These are phyloP conservation scores for Auriscalpium orientale DNA, from an alignment of 768 basidiomycete genomes.

Conservation along the genomic window DNA sequence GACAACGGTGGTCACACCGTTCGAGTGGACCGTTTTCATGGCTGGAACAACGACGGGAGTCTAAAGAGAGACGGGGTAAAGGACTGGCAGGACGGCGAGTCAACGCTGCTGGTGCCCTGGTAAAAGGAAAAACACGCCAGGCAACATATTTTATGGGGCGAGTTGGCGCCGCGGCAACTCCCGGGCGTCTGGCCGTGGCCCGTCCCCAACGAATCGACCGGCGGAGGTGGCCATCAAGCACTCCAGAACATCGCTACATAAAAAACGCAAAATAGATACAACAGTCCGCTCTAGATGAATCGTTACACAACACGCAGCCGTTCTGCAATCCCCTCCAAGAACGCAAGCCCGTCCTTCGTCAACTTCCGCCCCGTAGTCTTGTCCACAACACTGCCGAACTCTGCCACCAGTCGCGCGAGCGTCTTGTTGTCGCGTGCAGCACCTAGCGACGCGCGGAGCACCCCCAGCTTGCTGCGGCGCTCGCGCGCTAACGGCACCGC, in stretches of 20 bases:
- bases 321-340: constrained; percentile 53
- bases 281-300: not conserved
- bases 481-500: constrained; percentile 30
- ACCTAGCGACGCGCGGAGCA: constrained; percentile 47
- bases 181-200: not conserved
- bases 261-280: constrained; percentile 4
- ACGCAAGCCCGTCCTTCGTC: constrained; percentile 71
- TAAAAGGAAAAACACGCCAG: not conserved
- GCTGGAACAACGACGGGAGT: not conserved
- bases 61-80: not conserved
- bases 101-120: not conserved
- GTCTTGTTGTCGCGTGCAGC: constrained; percentile 43
- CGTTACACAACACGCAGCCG: constrained; percentile 39
- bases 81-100: not conserved
- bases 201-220: not conserved
- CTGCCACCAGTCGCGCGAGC: constrained; percentile 58
- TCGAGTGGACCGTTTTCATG: constrained; percentile 15
- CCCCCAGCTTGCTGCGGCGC: constrained; percentile 47
- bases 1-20: constrained; percentile 18
- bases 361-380: constrained; percentile 61
- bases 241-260: too few relatives aligned
- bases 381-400: constrained; percentile 65
- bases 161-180: not conserved
- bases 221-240: too few relatives aligned
- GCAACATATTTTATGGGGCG: not conserved